Conservation (phyloP, 2,329 filamentous ascomycete genomes). For the Diaporthe capsici region DNA sequence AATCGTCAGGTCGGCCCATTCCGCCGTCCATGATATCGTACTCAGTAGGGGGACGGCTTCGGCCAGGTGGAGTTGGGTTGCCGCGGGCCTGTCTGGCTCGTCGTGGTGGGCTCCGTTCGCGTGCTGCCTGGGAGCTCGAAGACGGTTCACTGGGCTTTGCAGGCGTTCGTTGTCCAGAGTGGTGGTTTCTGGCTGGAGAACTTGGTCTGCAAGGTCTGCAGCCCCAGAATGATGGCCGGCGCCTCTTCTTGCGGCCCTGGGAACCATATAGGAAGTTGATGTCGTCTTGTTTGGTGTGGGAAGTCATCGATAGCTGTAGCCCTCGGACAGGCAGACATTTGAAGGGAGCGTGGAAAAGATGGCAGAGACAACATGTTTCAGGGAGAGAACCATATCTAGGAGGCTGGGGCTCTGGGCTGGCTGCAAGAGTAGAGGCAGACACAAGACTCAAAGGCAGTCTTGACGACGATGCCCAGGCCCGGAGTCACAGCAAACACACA, state of each 20-base stretch:
- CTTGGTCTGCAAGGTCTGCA: slow-evolving; percentile 6
- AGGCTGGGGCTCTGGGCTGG: neutral
- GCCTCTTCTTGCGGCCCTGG: slow-evolving; percentile 16
- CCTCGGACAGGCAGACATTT: neutral
- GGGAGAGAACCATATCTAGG: slow-evolving; percentile 14
- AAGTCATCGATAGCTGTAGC: slow-evolving; percentile 13
- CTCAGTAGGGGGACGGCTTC: too few species aligned
- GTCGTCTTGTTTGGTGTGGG: neutral
- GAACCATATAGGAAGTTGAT: slow-evolving; percentile 22
- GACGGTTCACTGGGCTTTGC: slow-evolving; percentile 2
- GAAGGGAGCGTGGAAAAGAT: neutral
- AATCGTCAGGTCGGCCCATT: neutral
- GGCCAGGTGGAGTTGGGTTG: neutral
- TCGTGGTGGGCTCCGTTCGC: neutral
- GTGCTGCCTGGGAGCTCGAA: neutral
- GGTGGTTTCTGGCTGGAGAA: neutral
- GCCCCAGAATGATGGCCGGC: slow-evolving; percentile 29
- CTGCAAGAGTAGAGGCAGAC: neutral
- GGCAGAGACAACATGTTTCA: neutral
- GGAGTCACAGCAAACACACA: neutral
- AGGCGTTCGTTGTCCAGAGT: neutral
- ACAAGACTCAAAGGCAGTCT: neutral
- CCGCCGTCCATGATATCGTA: neutral
- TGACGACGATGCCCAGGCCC: neutral
- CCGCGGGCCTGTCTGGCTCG: neutral